phyloP scores from a whole-genome alignment of 345 rosid species.

The Pistacia integerrima region DNA sequence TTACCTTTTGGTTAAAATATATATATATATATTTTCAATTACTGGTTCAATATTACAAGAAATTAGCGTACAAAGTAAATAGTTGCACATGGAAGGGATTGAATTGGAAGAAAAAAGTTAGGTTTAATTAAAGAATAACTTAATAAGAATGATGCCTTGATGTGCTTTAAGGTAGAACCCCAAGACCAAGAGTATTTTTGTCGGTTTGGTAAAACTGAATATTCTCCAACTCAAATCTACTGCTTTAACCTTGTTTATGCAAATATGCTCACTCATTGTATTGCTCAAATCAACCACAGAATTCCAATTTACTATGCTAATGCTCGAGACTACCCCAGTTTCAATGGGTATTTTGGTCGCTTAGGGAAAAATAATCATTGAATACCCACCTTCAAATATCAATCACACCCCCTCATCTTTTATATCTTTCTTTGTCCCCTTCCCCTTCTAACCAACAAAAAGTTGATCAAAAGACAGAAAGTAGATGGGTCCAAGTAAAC shows the following conservation, averaged over 20 bases:
- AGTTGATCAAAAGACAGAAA: background rate
- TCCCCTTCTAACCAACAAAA: background rate
- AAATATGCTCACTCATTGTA: background rate
- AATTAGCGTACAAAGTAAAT: background rate
- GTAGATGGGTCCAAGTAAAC: conserved; percentile 3
- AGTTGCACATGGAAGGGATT: background rate
- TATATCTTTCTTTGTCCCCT: background rate
- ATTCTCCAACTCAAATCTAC: conserved; percentile 39
- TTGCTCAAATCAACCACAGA: background rate
- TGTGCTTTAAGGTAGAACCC: conserved; percentile 23
- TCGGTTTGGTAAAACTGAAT: conserved; percentile 69
- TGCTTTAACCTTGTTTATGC: background rate
- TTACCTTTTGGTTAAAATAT: no score
- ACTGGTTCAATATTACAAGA: no score
- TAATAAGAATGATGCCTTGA: conserved; percentile 18
- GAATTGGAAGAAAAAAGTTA: background rate
- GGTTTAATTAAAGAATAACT: background rate
- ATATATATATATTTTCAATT: no score
- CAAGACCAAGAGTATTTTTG: conserved; percentile 54
- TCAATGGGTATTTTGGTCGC: conserved; percentile 32
- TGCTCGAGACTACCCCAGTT: background rate
- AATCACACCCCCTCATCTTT: background rate
- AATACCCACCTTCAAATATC: background rate
- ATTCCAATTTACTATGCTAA: conserved; percentile 11
- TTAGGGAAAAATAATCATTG: background rate